phyloP scores from a whole-genome alignment of 2,329 filamentous ascomycete genomes.

The Dothideomycetes sp. region DNA sequence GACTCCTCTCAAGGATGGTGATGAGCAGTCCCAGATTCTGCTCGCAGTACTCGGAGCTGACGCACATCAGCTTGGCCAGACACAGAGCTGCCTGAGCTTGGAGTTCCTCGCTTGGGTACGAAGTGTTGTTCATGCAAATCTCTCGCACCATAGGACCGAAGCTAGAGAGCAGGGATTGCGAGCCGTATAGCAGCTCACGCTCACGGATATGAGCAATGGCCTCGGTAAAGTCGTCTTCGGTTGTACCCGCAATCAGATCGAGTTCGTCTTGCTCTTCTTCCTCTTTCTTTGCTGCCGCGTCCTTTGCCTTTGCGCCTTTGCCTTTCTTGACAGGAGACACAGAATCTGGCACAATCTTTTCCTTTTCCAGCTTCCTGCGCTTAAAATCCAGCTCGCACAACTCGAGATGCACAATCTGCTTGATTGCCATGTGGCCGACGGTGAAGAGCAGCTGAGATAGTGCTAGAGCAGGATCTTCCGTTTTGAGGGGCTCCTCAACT shows the following conservation, averaged over 20 bases:
- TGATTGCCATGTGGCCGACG: slow-evolving; percentile 93
- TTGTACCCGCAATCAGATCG: slow-evolving; percentile 92
- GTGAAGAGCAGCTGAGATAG: slow-evolving; percentile 90
- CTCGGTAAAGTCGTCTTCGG: slow-evolving; percentile 86
- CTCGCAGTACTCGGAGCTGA: slow-evolving; percentile 94
- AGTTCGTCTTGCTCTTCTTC: slow-evolving; percentile 72
- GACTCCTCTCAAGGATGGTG: slow-evolving; percentile 92
- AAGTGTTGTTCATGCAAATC: slow-evolving; percentile 89
- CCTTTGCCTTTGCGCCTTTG: slow-evolving; percentile 36
- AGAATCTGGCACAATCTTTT: slow-evolving; percentile 46
- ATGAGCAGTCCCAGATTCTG: slow-evolving; percentile 85
- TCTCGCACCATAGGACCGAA: slow-evolving; percentile 90
- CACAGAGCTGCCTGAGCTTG: slow-evolving; percentile 91
- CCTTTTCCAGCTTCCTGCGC: slow-evolving; percentile 82
- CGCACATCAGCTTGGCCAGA: slow-evolving; percentile 97
- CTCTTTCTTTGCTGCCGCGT: slow-evolving; percentile 42
- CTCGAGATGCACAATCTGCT: slow-evolving; percentile 97
- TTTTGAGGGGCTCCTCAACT: slow-evolving; percentile 15
- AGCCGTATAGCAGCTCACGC: slow-evolving; percentile 72
- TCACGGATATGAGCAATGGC: slow-evolving; percentile 78
- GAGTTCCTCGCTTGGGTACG: slow-evolving; percentile 78
- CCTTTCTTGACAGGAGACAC: slow-evolving; percentile 26
- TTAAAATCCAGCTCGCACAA: slow-evolving; percentile 98
- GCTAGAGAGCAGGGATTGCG: slow-evolving; percentile 72
- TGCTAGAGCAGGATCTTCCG: slow-evolving; percentile 45